A percentile compares a stretch with the other conserved stretches of the same genome.
Evolutionary conservation across 2,329 filamentous ascomycete genomes (phyloP).

Genomic region (Seiridium unicorne): DNA sequence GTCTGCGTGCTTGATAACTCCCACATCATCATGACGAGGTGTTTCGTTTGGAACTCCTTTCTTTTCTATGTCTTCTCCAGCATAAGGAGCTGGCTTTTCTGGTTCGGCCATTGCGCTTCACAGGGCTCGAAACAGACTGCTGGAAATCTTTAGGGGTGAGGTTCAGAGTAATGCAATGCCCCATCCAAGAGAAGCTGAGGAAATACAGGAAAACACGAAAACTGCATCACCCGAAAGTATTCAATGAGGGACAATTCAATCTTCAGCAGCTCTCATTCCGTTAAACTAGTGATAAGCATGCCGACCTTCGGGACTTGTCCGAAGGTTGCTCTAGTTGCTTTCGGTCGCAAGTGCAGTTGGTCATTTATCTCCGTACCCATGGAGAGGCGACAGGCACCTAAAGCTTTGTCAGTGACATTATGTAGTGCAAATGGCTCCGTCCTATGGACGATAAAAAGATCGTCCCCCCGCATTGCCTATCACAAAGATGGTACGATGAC

Average conservation of each 20-base stretch:
- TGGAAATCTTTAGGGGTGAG: too few relatives aligned
- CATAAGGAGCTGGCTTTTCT: neutral
- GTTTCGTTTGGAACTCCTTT: neutral
- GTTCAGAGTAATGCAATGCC: too few relatives aligned
- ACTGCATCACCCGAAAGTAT: neutral
- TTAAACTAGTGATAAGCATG: neutral
- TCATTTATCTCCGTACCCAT: neutral
- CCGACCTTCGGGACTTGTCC: neutral
- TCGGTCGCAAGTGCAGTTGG: neutral
- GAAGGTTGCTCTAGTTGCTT: neutral
- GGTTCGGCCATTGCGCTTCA: neutral
- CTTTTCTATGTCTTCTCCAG: neutral
- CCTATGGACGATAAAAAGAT: neutral
- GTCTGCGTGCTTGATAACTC: conserved; percentile 32
- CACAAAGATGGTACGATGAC: neutral
- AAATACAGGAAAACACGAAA: too few relatives aligned
- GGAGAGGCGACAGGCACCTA: neutral
- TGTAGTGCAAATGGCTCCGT: neutral
- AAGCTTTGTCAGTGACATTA: neutral
- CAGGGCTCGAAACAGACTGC: neutral
- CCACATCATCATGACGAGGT: neutral
- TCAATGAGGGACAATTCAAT: neutral
- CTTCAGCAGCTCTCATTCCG: neutral
- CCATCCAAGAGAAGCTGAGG: too few relatives aligned
- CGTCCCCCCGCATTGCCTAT: neutral